These are phyloP conservation scores for Drosera capensis DNA, from an alignment of 148 eudicot genomes.

Conservation along the genomic window DNA sequence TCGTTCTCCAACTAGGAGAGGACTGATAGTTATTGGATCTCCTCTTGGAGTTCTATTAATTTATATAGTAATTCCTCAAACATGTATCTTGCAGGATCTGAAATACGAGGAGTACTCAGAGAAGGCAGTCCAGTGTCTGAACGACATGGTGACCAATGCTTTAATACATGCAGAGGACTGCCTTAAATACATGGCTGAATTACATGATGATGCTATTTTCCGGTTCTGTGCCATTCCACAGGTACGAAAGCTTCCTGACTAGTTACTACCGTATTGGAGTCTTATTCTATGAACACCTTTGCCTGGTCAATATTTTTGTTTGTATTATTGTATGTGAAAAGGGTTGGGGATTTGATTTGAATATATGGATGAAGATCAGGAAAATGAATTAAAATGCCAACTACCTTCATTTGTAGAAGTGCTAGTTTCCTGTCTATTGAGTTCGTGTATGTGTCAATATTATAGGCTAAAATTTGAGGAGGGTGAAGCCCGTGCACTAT, in stretches of 20 bases:
- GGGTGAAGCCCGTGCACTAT: too few relatives aligned
- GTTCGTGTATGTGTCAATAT: too few relatives aligned
- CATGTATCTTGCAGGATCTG: constrained; percentile 41
- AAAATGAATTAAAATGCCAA: too few relatives aligned
- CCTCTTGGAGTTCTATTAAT: background rate
- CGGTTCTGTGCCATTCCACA: constrained; percentile 98
- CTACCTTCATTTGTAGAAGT: too few relatives aligned
- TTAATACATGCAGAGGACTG: constrained; percentile 69
- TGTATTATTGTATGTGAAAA: too few relatives aligned
- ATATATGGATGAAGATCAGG: too few relatives aligned
- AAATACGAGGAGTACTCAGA: constrained; percentile 72
- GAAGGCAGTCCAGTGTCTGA: constrained; percentile 79
- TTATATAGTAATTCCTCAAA: background rate
- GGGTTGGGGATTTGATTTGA: too few relatives aligned
- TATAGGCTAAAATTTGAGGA: too few relatives aligned
- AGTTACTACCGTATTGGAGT: too few relatives aligned
- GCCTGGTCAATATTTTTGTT: too few relatives aligned
- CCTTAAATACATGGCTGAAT: constrained; percentile 60
- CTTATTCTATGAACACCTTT: too few relatives aligned
- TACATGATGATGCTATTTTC: constrained; percentile 54
- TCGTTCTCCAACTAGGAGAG: background rate
- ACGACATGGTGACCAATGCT: constrained; percentile 96
- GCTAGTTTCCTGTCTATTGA: too few relatives aligned
- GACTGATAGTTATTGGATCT: background rate
- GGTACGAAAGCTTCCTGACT: constrained; percentile 25